These are phyloP conservation scores for Funneliformis mosseae DNA, from an alignment of 192 early-diverging fungal species.

Conservation along the genomic window DNA sequence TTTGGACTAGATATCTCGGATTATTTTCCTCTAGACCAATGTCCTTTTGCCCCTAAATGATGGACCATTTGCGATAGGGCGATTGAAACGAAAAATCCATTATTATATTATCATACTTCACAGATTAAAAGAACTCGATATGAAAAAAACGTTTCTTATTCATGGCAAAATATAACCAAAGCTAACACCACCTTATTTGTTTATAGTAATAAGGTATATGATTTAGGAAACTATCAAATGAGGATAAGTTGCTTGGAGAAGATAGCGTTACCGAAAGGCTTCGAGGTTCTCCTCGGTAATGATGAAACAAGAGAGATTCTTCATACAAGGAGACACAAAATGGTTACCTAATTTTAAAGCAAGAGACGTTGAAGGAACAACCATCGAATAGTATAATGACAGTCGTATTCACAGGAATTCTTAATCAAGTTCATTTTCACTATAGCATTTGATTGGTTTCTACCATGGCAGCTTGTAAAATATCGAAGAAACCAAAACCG, in stretches of 20 bases:
- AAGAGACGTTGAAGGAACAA: slow-evolving; percentile 44
- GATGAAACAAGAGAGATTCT: slow-evolving; percentile 28
- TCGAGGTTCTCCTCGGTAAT: not conserved
- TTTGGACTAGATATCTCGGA: slow-evolving; percentile 29
- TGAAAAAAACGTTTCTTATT: slow-evolving; percentile 29
- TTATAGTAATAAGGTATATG: slow-evolving; percentile 46
- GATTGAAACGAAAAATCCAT: not conserved
- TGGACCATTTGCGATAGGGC: slow-evolving; percentile 19
- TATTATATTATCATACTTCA: slow-evolving; percentile 35
- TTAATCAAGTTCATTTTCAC: slow-evolving; percentile 48
- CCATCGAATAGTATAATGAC: slow-evolving; percentile 41
- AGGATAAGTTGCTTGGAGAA: slow-evolving; percentile 23
- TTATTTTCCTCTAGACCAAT: slow-evolving; percentile 15
- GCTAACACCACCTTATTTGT: slow-evolving; percentile 54
- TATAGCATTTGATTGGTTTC: slow-evolving; percentile 47
- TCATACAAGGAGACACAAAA: not conserved
- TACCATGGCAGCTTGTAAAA: slow-evolving; percentile 39
- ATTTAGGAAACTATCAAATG: not conserved
- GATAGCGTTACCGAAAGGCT: slow-evolving; percentile 5
- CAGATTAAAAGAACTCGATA: slow-evolving; percentile 4
- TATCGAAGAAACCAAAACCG: too few relatives aligned
- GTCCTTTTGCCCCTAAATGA: not conserved
- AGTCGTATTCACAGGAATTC: slow-evolving; percentile 32
- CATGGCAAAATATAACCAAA: slow-evolving; percentile 52
- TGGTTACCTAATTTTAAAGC: slow-evolving; percentile 34